A percentile compares a stretch with the other conserved stretches of the same genome.
These are phyloP conservation scores for Yamadazyma pseudoaaseri DNA, from an alignment of 1,139 yeast species.

Conservation along the genomic window DNA sequence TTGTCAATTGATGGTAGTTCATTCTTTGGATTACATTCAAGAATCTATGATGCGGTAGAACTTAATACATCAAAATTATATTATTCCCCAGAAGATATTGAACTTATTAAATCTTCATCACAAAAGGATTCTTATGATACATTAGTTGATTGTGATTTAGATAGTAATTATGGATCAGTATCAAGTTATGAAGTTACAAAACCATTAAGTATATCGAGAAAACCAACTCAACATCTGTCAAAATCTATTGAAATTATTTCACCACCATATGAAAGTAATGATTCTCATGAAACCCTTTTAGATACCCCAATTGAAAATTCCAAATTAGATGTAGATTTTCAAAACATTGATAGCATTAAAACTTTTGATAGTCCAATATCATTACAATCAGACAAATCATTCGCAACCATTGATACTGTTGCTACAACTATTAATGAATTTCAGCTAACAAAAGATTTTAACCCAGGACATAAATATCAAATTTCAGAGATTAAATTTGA, in stretches of 20 bases:
- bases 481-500: constrained; percentile 11
- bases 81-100: constrained; percentile 35
- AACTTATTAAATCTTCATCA: constrained; percentile 17
- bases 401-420: constrained; percentile 9
- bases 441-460: not conserved
- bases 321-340: constrained; percentile 10
- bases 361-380: constrained; percentile 2
- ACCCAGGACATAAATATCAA: constrained; percentile 8
- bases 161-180: constrained; percentile 6
- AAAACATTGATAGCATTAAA: not conserved
- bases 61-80: constrained; percentile 22
- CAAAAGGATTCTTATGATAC: constrained; percentile 24
- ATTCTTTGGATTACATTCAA: constrained; percentile 54
- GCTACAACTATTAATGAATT: constrained; percentile 8
- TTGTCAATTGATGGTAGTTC: constrained; percentile 55
- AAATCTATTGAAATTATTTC: constrained; percentile 2
- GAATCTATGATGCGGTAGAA: constrained; percentile 35
- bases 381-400: constrained; percentile 8
- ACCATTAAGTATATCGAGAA: constrained; percentile 27
- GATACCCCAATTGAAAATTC: constrained; percentile 13
- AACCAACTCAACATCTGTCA: constrained; percentile 11
- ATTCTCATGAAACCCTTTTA: constrained; percentile 19
- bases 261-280: constrained; percentile 5
- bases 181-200: constrained; percentile 14
- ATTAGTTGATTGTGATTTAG: constrained; percentile 20